Evolutionary conservation across 2,329 filamentous ascomycete species (phyloP).

Genomic region (Colletotrichum scovillei): DNA sequence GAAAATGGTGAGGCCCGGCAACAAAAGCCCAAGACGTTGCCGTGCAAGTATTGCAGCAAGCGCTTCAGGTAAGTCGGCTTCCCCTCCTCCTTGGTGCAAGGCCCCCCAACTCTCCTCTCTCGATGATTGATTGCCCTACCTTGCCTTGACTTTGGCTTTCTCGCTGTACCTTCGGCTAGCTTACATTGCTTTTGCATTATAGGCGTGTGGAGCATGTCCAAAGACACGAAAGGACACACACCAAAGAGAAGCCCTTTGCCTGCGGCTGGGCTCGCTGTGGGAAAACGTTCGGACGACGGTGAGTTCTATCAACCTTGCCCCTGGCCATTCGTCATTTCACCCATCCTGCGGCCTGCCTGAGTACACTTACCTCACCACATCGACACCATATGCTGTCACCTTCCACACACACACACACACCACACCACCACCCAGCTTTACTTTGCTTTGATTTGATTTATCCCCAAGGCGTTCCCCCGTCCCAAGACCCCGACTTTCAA

Average conservation of each 20-base stretch:
- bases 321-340: slow-evolving; percentile 23
- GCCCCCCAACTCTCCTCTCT: slow-evolving; percentile 21
- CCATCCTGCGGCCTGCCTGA: slow-evolving; percentile 11
- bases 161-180: slow-evolving; percentile 46
- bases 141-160: slow-evolving; percentile 13
- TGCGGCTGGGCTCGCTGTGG: slow-evolving; percentile 70
- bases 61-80: slow-evolving; percentile 65
- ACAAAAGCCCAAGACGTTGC: slow-evolving; percentile 71
- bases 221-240: slow-evolving; percentile 72
- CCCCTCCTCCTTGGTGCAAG: slow-evolving; percentile 22
- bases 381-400: slow-evolving; percentile 24
- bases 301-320: slow-evolving; percentile 49
- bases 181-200: slow-evolving; percentile 53
- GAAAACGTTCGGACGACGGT: slow-evolving; percentile 73
- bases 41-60: slow-evolving; percentile 73
- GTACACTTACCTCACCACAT: slow-evolving; percentile 25
- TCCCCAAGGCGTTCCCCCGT: slow-evolving; percentile 22
- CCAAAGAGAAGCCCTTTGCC: slow-evolving; percentile 73
- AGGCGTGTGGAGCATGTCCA: slow-evolving; percentile 74
- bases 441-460: slow-evolving; percentile 17
- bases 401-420: slow-evolving; percentile 26
- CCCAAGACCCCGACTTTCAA: slow-evolving; percentile 9
- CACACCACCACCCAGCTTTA: slow-evolving; percentile 22
- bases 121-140: slow-evolving; percentile 24
- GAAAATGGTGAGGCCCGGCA: slow-evolving; percentile 64